Base-by-base conservation (phyloP, 2,329 filamentous ascomycete species). In the Coccinonectria pachysandricola region DNA sequence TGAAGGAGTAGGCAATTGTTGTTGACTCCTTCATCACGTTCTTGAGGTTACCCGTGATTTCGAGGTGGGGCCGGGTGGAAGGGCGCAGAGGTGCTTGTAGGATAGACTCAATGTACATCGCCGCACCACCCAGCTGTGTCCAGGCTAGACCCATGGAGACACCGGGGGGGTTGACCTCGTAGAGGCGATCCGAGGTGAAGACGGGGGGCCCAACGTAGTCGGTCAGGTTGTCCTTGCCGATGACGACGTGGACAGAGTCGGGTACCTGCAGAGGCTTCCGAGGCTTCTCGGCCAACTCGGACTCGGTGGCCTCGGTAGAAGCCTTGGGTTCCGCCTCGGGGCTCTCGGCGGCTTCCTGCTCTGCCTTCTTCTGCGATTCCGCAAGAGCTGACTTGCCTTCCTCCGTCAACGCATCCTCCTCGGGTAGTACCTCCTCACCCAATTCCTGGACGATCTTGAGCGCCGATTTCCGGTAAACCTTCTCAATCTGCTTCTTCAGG, bases 401-500 rank as follows among this genome's bases (percentile, higher is more conserved):
- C 7, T 83, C 76, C 0, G 87, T 94, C 30, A 93, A 58, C 5
- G 83, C 86, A 37, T 84, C 75, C 12, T 81, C 75, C 50, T 95
- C 87, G 3, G 81, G 71, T 2, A 94, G 59, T 1, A 68, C 82
- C 5, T 85, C 79, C 48, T 95, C 87, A 25, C 88, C 88, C 9
- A 96, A 68, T 37, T 96, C 87, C 52, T 88, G 81, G 8, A 98
- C 88, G 41, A 98, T 98, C 60, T 95, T 96, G 36, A 98, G 67
- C 0, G 91, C 92, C 9, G 88, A 86, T 59, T 98, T 98, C 32
- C 91, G 78, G 59, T 95, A 98, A 3, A 98, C 85, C 64, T 98
- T 98, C 56, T 98, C 91, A 36, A 98, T 98, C 55, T 96, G 88
- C 65, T 98, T 96, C 71, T 98, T 98, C 35, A 98, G 63, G 50